Evolutionary conservation across 257 asterid species (phyloP), one percentile per base, ranked within the genome.

Genomic region (Anisodus tanguticus): DNA sequence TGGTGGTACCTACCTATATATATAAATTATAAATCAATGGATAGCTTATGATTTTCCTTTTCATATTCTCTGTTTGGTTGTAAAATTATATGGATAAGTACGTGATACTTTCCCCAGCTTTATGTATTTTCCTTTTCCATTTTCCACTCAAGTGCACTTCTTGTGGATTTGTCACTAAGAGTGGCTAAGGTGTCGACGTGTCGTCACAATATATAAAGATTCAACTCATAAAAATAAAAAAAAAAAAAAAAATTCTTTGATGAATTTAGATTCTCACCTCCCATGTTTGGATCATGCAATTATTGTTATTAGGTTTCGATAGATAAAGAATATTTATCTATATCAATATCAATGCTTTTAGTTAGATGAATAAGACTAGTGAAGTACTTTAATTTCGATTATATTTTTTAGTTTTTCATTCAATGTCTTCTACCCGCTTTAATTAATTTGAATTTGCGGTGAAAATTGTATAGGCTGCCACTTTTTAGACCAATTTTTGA

Each of bases 141-240:
- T 63, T 26, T 82, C 45, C 70, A 87, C 85, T 81, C 45, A 59
- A 87, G 83, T 90, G 90, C 90, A 85, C 85, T 87, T 84, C 45
- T 66, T 76, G 95, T 90, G 92, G 67, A 84, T 84, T 84, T 12
- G 79, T 92, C 97, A 93, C 94, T 87, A 89, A 87, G 89, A 68
- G 89, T 85, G 93, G 95, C 88, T 82, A 83, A 87, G 78, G 88
- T 88, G 90, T 76, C 83, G 85, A 87, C 89, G 88, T 88, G 90
- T 76, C 83, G 85, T 88, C 89, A 86, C 85, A 80, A 68, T 26
- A 17, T 77, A 77, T 43, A 47, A 68, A 82, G 88, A 88, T 83
- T 74, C 90, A 87, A 74, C 22, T 74, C 54, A 49, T 22, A 47
- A 0, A 31, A 31, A 31, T 31, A 31, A 10, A 10, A 72, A 5